These are phyloP conservation scores for Penicillium sp. DNA, from an alignment of 2,329 filamentous ascomycete species.

Conservation along the genomic window DNA sequence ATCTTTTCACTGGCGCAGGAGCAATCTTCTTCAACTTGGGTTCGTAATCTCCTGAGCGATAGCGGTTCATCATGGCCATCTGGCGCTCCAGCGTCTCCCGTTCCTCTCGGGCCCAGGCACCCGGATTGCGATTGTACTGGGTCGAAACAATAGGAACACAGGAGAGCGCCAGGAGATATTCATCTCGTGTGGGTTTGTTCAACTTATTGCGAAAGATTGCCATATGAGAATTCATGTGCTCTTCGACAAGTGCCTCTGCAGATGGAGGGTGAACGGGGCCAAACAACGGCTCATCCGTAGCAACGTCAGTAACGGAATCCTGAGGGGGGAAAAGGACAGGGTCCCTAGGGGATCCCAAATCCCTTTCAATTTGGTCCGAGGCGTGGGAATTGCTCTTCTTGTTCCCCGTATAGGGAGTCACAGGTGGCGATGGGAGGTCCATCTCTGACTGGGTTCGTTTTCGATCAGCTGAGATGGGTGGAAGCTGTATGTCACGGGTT, in stretches of 20 bases:
- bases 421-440: constrained; percentile 48
- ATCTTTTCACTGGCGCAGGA: constrained; percentile 39
- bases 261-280: constrained; percentile 34
- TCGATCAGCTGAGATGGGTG: constrained; percentile 44
- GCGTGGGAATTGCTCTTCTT: constrained; percentile 40
- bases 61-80: constrained; percentile 43
- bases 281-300: constrained; percentile 44
- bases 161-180: constrained; percentile 46
- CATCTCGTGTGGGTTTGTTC: constrained; percentile 46
- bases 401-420: constrained; percentile 45
- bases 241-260: constrained; percentile 42
- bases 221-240: constrained; percentile 46
- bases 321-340: constrained; percentile 47
- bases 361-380: constrained; percentile 36
- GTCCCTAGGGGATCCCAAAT: constrained; percentile 36
- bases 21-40: constrained; percentile 43
- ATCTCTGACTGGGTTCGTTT: constrained; percentile 46
- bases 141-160: constrained; percentile 45
- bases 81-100: constrained; percentile 44
- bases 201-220: constrained; percentile 42
- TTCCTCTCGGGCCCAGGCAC: constrained; percentile 45
- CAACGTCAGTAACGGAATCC: constrained; percentile 34
- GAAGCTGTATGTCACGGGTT: constrained; percentile 37
- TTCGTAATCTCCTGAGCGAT: constrained; percentile 32
- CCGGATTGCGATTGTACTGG: constrained; percentile 47